A percentile compares a stretch with the other conserved stretches of the same genome.
Evolutionary conservation across 2,329 filamentous ascomycete genomes (phyloP).

Genomic region (Fusarium temperatum): DNA sequence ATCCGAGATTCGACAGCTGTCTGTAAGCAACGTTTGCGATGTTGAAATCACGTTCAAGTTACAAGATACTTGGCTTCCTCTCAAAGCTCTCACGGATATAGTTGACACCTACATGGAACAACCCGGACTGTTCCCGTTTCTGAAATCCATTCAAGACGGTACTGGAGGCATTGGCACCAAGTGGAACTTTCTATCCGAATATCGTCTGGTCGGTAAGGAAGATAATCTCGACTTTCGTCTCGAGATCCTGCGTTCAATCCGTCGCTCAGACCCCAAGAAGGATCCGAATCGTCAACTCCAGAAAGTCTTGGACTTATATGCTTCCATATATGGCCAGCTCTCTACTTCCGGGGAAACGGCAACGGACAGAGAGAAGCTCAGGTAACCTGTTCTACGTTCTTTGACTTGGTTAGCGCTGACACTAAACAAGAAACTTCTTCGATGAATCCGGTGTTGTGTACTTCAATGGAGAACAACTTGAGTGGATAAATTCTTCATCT

Average conservation of each 20-base stretch:
- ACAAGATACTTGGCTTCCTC: neutral
- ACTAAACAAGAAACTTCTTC: neutral
- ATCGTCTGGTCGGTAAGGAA: neutral
- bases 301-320: neutral
- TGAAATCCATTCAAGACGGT: neutral
- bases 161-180: neutral
- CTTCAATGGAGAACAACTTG: fast-evolving
- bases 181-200: neutral
- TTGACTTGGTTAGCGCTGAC: neutral
- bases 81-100: neutral
- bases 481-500: neutral
- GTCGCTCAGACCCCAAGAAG: neutral
- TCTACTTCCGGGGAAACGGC: neutral
- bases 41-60: fast-evolving
- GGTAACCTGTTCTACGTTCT: neutral
- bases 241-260: neutral
- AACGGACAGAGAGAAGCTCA: neutral
- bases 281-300: neutral
- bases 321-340: neutral
- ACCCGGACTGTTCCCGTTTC: fast-evolving
- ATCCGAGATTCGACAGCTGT: neutral
- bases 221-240: neutral
- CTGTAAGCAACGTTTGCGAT: neutral
- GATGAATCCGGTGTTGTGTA: neutral
- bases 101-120: neutral